Percentiles rank a stretch among this genome's conserved stretches.
These are phyloP conservation scores for Colletotrichum phormii DNA, from an alignment of 2,329 filamentous ascomycete genomes.

Conservation along the genomic window DNA sequence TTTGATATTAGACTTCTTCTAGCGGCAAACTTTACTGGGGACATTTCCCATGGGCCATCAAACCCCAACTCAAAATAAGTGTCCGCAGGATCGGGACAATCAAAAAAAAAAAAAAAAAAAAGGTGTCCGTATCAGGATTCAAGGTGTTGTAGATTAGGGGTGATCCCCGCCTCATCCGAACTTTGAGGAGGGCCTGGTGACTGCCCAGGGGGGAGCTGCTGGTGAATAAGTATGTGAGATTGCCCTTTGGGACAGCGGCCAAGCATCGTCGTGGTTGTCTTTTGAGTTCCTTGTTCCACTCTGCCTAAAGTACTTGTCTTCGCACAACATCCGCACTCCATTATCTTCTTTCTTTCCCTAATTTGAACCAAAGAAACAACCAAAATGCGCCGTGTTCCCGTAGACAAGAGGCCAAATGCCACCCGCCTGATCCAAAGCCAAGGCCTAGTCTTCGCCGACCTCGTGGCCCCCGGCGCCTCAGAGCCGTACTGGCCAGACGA, in stretches of 20 bases:
- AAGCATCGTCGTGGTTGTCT: no score
- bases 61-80: neutral
- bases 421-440: conserved; percentile 20
- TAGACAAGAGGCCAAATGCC: neutral
- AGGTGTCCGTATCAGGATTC: neutral
- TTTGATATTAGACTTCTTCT: neutral
- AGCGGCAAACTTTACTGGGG: neutral
- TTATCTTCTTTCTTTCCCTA: no score
- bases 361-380: neutral
- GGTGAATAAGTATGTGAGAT: neutral
- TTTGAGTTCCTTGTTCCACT: no score
- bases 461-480: neutral
- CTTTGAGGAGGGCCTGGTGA: neutral
- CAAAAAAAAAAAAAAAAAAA: no score
- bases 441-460: conserved; percentile 17
- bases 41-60: neutral
- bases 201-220: neutral
- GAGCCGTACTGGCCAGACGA: conserved; percentile 21
- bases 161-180: neutral
- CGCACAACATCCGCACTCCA: no score
- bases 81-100: no score
- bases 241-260: no score
- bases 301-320: no score
- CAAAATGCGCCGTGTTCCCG: conserved; percentile 10
- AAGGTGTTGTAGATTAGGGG: neutral